These are phyloP conservation scores for Mycosphaerella sp. DNA, from an alignment of 2,329 filamentous ascomycete species.

Conservation along the genomic window DNA sequence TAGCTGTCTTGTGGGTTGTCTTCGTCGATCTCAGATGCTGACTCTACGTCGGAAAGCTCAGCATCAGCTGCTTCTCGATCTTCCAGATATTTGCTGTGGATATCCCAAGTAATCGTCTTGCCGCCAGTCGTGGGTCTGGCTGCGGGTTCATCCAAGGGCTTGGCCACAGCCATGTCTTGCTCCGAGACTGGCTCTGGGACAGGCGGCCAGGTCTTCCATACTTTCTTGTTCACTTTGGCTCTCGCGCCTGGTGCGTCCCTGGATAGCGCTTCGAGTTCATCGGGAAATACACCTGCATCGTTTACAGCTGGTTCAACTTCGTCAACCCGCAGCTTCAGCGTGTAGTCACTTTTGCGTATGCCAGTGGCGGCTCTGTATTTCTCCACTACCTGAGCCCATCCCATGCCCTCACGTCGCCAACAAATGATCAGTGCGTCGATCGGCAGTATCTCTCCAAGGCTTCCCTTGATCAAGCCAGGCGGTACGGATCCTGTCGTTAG, in stretches of 20 bases:
- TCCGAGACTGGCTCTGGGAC: neutral
- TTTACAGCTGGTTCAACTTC: constrained; percentile 3
- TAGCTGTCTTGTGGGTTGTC: constrained; percentile 6
- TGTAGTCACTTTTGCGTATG: neutral
- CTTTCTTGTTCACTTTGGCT: constrained; percentile 8
- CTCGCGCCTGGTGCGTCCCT: constrained; percentile 5
- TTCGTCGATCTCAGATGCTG: constrained; percentile 1
- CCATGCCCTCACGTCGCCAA: constrained; percentile 8
- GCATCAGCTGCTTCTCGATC: neutral
- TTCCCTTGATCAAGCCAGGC: neutral
- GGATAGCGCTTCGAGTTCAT: constrained; percentile 6
- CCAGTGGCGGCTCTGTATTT: constrained; percentile 2
- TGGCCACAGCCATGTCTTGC: neutral
- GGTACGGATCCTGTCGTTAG: neutral
- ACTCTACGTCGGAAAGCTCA: neutral
- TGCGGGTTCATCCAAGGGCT: neutral
- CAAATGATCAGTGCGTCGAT: constrained; percentile 8
- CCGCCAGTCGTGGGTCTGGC: constrained; percentile 13
- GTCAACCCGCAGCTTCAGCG: constrained; percentile 8
- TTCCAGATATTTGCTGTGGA: neutral
- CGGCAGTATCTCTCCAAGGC: constrained; percentile 6
- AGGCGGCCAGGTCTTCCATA: constrained; percentile 3
- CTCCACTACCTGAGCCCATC: constrained; percentile 8
- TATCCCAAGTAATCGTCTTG: constrained; percentile 14
- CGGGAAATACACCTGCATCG: neutral